These are phyloP conservation scores for Psilocybe cyanescens DNA, from an alignment of 768 basidiomycete genomes.

Conservation along the genomic window DNA sequence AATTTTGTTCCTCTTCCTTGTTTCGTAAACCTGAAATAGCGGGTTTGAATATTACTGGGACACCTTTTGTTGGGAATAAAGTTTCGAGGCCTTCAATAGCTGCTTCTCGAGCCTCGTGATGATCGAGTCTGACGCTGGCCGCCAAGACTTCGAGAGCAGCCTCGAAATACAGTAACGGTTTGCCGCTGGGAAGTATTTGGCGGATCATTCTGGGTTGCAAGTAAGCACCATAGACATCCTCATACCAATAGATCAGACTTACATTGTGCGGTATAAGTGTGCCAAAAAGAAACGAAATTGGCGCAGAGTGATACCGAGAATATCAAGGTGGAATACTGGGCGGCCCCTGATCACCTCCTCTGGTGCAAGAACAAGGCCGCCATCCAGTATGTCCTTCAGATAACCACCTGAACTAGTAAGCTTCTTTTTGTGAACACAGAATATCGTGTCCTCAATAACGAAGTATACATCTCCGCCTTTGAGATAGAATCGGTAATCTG, in stretches of 20 bases:
- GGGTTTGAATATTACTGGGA: constrained; percentile 5
- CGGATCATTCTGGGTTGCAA: neutral
- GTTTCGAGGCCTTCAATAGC: constrained; percentile 2
- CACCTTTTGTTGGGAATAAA: constrained; percentile 1
- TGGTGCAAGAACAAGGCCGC: neutral
- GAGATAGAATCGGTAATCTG: constrained; percentile 23
- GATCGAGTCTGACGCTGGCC: neutral
- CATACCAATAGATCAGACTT: neutral
- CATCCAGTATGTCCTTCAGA: constrained; percentile 18
- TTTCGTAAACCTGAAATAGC: neutral
- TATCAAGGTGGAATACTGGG: neutral
- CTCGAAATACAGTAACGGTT: constrained; percentile 13
- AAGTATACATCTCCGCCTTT: constrained; percentile 27
- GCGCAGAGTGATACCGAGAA: constrained; percentile 1
- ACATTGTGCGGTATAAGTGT: constrained; percentile 7
- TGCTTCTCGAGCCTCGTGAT: neutral
- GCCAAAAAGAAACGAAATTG: constrained; percentile 11
- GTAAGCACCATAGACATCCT: neutral
- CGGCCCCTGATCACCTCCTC: neutral
- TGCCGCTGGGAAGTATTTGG: neutral
- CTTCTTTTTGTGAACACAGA: constrained; percentile 22
- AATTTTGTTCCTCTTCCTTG: constrained; percentile 4
- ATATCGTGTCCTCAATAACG: constrained; percentile 20
- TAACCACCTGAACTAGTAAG: constrained; percentile 17
- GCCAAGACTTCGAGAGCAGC: neutral